Percentiles rank a stretch among this genome's conserved stretches.
Conservation (phyloP, 495 filamentous ascomycete genomes). For the Lasiosphaeria miniovina region DNA sequence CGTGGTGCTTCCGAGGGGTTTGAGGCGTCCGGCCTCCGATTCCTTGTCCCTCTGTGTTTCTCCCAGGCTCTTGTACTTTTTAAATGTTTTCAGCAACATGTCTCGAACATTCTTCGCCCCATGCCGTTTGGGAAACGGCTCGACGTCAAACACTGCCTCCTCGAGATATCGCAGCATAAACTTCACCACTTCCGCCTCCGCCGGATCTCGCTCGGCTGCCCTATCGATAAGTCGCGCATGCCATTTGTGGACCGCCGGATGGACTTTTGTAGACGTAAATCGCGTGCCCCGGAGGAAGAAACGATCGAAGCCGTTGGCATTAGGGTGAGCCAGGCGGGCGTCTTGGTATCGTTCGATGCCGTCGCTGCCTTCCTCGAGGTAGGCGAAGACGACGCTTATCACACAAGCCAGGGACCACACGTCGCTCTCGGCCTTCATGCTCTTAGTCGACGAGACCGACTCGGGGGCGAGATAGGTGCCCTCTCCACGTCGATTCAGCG, state of each 20-base stretch:
- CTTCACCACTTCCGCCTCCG: conserved; percentile 23
- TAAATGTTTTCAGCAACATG: conserved; percentile 11
- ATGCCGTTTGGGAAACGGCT: conserved; percentile 13
- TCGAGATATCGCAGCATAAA: conserved; percentile 22
- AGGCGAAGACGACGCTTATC: conserved; percentile 34
- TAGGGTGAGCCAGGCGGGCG: conserved; percentile 12
- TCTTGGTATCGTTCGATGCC: conserved; percentile 30
- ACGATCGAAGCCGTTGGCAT: conserved; percentile 26
- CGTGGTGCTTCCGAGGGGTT: neutral
- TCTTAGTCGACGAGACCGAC: conserved; percentile 19
- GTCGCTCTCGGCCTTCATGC: conserved; percentile 34
- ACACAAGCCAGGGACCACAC: conserved; percentile 40
- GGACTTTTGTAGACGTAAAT: conserved; percentile 16
- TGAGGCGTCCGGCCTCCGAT: neutral
- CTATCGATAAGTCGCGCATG: conserved; percentile 26
- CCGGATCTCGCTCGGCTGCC: conserved; percentile 17
- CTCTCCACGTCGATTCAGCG: conserved; percentile 22
- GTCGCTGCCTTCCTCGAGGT: conserved; percentile 28
- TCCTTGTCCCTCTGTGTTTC: neutral
- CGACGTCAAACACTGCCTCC: conserved; percentile 16
- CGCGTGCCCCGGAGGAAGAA: conserved; percentile 28
- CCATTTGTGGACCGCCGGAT: conserved; percentile 27
- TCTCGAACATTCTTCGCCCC: conserved; percentile 16
- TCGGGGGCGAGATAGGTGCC: conserved; percentile 37
- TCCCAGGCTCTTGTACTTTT: conserved; percentile 2